Percentiles rank a stretch among this genome's conserved stretches.
Evolutionary conservation across 208 protist genomes (phyloP).

Genomic region (Leishmania gerbilli): DNA sequence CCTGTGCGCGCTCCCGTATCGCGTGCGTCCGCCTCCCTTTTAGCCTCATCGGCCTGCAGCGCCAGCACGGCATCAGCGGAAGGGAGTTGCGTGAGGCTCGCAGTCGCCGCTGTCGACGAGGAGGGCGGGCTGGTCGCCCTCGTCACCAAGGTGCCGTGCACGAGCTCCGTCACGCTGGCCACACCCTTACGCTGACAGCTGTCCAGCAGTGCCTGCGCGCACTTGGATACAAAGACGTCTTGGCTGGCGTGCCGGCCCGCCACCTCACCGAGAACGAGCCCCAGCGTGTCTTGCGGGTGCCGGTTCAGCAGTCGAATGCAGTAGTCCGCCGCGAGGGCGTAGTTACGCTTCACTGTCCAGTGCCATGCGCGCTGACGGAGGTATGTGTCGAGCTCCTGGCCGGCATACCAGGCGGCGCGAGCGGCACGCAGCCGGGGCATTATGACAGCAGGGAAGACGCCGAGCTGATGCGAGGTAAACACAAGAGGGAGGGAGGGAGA

Average conservation of each 20-base stretch:
- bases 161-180: conserved; percentile 10
- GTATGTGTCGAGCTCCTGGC: conserved; percentile 57
- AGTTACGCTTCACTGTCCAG: conserved; percentile 56
- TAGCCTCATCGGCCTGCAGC: conserved; percentile 13
- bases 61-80: conserved; percentile 20
- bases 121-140: background rate
- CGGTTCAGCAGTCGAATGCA: conserved; percentile 77
- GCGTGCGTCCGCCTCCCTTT: background rate
- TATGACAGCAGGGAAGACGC: background rate
- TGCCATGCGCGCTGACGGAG: conserved; percentile 71
- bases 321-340: conserved; percentile 83
- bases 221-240: conserved; percentile 55
- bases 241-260: conserved; percentile 51
- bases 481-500: too few relatives aligned
- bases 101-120: background rate
- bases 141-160: background rate
- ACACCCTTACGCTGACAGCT: conserved; percentile 48
- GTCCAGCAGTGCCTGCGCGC: conserved; percentile 45
- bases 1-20: background rate
- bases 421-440: conserved; percentile 54
- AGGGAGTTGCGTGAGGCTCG: conserved; percentile 1
- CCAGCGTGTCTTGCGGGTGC: conserved; percentile 52
- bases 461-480: background rate
- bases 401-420: conserved; percentile 41
- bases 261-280: conserved; percentile 67